Evolutionary conservation across 306 rosid genomes (phyloP).

Genomic region (Astragalus membranaceus): DNA sequence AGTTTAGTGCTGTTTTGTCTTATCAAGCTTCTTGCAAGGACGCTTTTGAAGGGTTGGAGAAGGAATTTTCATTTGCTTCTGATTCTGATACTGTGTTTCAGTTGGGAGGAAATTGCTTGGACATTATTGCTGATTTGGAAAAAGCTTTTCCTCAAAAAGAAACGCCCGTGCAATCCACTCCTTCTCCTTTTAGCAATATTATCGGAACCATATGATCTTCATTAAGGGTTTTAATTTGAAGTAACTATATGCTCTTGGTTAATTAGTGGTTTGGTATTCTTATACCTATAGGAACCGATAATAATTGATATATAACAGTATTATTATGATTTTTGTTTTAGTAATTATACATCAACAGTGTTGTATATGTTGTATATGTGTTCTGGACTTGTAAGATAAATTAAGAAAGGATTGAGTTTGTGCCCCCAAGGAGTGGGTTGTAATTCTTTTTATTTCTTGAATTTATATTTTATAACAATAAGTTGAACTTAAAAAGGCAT

Average conservation of each 20-base stretch:
- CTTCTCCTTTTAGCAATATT: neutral
- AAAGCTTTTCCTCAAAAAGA: neutral
- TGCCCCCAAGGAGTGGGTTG: no score
- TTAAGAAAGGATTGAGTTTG: no score
- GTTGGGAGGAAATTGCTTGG: slow-evolving; percentile 27
- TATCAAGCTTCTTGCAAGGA: slow-evolving; percentile 17
- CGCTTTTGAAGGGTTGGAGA: neutral
- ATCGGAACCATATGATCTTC: slow-evolving; percentile 16
- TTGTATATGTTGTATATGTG: no score
- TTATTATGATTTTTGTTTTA: no score
- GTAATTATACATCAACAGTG: no score
- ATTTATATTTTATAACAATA: no score
- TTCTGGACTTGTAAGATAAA: no score
- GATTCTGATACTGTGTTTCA: neutral
- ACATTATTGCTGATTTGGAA: slow-evolving; percentile 7
- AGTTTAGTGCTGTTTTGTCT: slow-evolving; percentile 13
- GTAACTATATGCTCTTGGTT: neutral
- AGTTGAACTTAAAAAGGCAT: no score
- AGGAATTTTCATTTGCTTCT: neutral
- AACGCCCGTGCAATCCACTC: neutral
- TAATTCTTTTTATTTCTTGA: no score
- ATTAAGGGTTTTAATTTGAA: neutral
- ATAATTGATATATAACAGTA: no score
- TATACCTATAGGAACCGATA: no score
- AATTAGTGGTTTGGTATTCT: no score